phyloP scores from a whole-genome alignment of 768 basidiomycete genomes.

The Boletellus ananas region DNA sequence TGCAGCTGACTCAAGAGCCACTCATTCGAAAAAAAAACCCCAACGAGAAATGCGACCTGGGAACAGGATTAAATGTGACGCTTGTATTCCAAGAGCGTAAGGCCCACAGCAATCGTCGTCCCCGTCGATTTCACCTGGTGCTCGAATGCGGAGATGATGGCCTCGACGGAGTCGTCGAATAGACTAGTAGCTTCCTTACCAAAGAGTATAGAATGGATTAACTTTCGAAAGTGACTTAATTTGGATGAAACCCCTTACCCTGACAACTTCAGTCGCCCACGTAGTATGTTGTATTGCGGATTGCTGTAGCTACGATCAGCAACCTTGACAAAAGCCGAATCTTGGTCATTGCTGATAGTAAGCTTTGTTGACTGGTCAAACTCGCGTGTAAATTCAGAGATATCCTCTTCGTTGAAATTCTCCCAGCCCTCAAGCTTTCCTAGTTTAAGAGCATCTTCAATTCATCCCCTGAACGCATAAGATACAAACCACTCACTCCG shows the following conservation, averaged over 20 bases:
- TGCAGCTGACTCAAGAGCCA: slow-evolving; percentile 9
- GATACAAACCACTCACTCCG: slow-evolving; percentile 23
- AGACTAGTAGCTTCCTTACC: slow-evolving; percentile 9
- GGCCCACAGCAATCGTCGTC: not conserved
- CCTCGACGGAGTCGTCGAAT: slow-evolving; percentile 7
- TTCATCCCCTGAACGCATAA: not conserved
- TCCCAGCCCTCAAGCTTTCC: slow-evolving; percentile 3
- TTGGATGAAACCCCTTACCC: slow-evolving; percentile 7
- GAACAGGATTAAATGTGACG: not conserved
- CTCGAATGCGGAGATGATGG: slow-evolving; percentile 11
- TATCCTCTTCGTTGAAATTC: not conserved
- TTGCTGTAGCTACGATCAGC: not conserved
- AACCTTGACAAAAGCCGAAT: slow-evolving; percentile 8
- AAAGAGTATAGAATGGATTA: too few species aligned
- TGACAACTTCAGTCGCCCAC: slow-evolving; percentile 9
- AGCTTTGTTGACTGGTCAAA: slow-evolving; percentile 6
- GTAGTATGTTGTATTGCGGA: not conserved
- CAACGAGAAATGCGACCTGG: slow-evolving; percentile 14
- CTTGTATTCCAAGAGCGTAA: not conserved
- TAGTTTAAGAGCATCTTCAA: not conserved
- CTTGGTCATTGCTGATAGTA: slow-evolving; percentile 1
- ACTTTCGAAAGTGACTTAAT: not conserved
- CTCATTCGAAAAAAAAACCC: slow-evolving; percentile 6
- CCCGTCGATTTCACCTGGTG: slow-evolving; percentile 1
- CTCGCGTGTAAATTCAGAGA: not conserved